Evolutionary conservation across 2,329 filamentous ascomycete genomes (phyloP), one percentile per base, ranked within the genome.

Genomic region (Colletotrichum musae): DNA sequence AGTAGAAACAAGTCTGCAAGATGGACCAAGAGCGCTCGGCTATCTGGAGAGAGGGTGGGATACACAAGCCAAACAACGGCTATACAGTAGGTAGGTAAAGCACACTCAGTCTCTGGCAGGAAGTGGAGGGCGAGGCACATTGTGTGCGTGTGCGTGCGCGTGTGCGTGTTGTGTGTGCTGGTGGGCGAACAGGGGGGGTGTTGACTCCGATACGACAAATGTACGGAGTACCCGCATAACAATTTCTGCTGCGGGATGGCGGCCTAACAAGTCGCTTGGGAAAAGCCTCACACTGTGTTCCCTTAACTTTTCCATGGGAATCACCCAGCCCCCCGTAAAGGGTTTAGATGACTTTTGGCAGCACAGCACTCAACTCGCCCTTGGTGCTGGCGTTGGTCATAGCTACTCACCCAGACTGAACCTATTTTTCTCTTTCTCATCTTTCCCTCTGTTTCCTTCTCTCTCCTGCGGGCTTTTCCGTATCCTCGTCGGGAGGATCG

Each of bases 201-300:
- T 26, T 18, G 3, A 51, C 32, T 58, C 13, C 41, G 45, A 45
- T 26, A 52, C 13, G 32, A 51, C 41, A 13, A 50, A 50, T 12
- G 64, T 68, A n/a, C n/a, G n/a, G n/a, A n/a, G n/a, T n/a, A 68
- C 64, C 52, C 52, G 36, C 43, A 32, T 52, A 68, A 64, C 64
- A 68, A 52, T 64, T 64, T 58, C 45, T 57, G 28, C 18, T 45
- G 43, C 52, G 45, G 47, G 24, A 51, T 50, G 41, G 58, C 58
- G 58, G 43, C 58, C 64, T 57, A 24, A 58, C 36, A 13, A 3
- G 59, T 63, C 50, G 13, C 24, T 64, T 15, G 21, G 12, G 21
- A 21, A 64, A 58, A 57, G 32, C 15, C 52, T 26, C 64, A 68
- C 59, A 68, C 64, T 68, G 59, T 68, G 64, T 64, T 68, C 52